Base-by-base conservation (phyloP, 129 eudicot genomes). In the Centaurea solstitialis region DNA sequence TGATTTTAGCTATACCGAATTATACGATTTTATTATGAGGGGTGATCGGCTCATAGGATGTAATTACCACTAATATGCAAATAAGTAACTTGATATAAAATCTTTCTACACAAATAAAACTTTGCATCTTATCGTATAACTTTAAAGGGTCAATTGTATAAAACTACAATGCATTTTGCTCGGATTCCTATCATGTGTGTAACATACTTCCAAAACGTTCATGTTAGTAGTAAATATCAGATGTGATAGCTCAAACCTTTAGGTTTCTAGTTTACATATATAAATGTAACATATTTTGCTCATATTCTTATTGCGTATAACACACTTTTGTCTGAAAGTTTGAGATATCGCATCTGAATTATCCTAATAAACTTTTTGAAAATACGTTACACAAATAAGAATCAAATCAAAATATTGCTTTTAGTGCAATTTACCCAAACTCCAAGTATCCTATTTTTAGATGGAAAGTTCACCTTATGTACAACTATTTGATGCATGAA, bases 401-500 rank as follows among this genome's bases (percentile, higher is more conserved):
- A 75, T 17, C 35, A 26, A 21, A 62, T 61, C 22, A 65, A 61
- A 76, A 21, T 38, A 35, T 64, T 75, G 35, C 70, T 9, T n/a
- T 43, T 71, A 17, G 18, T 15, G 5, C 65, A 57, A 5, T 57
- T n/a, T 57, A 2, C 65, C 65, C 65, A 5, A 57, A 57, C 65
- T 57, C 18, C 22, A 57, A 79, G 74, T 70, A 79, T 69, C 35
- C 24, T 79, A 50, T 28, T 79, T 79, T 26, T 62, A 50, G 35
- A 50, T 9, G 33, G 3, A 23, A 71, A 71, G 15, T 45, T 53
- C 69, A 79, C 22, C 26, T 11, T 83, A 72, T 83, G 82, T 83
- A 77, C 86, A 77, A 81, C 37, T 50, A 69, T 22, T 71, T 24
- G 76, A 39, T 41, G 53, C 68, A 81, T 21, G 38, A 53, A 75